Base-by-base conservation (phyloP, 164 flowering plant genomes). In the Chimonanthus salicifolius region DNA sequence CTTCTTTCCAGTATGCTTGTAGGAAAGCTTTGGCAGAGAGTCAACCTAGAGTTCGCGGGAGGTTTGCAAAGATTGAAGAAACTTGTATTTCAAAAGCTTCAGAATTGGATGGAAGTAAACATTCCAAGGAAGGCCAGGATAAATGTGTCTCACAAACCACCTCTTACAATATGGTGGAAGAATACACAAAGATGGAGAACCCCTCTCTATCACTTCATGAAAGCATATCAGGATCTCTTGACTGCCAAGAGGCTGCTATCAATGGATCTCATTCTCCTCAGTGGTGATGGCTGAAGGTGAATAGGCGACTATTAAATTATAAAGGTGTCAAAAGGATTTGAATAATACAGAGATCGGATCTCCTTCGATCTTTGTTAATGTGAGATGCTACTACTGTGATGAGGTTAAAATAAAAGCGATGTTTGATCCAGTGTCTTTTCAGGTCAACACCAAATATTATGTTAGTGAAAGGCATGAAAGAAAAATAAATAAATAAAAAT, bases 21-120 rank as follows among this genome's bases (percentile, higher is more conserved):
- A 89, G 99, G 89, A 96, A 96, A 82, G 99, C 98, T 62, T 82
- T 95, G 47, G 99, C 99, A 15, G 99, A 95, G 81, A 93, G 85
- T 75, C 99, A 96, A 75, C 99, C 99, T n/a, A 86, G 99, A 78
- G 82, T 94, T 74, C 94, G 98, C 2, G 99, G 99, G 75, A 86
- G 99, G 84, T 96, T 96, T 82, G 99, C 98, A 0, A 96, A 87
- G 87, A 89, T 89, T 0, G 94, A 90, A 71, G 96, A 92, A 74
- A 68, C 77, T 3, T 88, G 89, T 6, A 76, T 58, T 58, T 73
- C 78, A 70, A 87, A 83, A 8, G 3, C 73, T 33, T 70, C 47
- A 3, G 67, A 73, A 50, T 67, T 49, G 49, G n/a, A 6, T 16
- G 68, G 4, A 45, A 7, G 11, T 45, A 45, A 15, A 54, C 13